Base-by-base conservation (phyloP, 495 filamentous ascomycete genomes). In the Neurospora discreta region DNA sequence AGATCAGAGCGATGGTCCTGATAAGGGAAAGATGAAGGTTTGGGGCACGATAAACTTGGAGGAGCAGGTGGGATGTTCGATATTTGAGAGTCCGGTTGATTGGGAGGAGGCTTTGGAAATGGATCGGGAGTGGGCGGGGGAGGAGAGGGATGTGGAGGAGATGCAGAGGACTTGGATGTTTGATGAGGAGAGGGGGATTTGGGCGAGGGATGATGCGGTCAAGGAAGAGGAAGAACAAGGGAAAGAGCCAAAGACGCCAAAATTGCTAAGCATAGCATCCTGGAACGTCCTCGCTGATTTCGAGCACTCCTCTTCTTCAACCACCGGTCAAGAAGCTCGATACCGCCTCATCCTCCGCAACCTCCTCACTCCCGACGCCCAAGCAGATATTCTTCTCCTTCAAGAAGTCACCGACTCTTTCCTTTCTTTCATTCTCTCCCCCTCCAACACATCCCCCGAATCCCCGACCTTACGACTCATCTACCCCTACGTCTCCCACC, bases 401-500 rank as follows among this genome's bases (percentile, higher is more conserved):
- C 82, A 89, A 76, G 87, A 89, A 77, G 85, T 89, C 30, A 87
- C 87, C 0, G 85, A 89, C 71, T 80, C 82, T 36, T 88, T 89
- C 71, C 81, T 90, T 8, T 81, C 81, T 10, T 80, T 80, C 68
- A 77, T 89, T 18, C 84, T 89, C 16, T 72, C 70, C 23, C 72
- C 23, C 11, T 23, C 3, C 13, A 15, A 36, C 33, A 36, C 33
- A 36, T 36, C 23, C 15, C 10, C 20, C 46, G 18, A 44, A 58
- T 15, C 46, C 11, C 20, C 77, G 15, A 70, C 68, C n/a, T 79
- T 89, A n/a, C 82, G 80, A 39, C 70, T 77, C n/a, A 69, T 68
- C 1, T 89, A 85, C 73, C 84, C 83, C 5, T 89, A 81, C 72
- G 74, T 78, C 58, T 85, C 85, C 3, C 84, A 87, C 75, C 84